Evolutionary conservation across 257 asterid genomes (phyloP).

Genomic region (Sherardia arvensis): DNA sequence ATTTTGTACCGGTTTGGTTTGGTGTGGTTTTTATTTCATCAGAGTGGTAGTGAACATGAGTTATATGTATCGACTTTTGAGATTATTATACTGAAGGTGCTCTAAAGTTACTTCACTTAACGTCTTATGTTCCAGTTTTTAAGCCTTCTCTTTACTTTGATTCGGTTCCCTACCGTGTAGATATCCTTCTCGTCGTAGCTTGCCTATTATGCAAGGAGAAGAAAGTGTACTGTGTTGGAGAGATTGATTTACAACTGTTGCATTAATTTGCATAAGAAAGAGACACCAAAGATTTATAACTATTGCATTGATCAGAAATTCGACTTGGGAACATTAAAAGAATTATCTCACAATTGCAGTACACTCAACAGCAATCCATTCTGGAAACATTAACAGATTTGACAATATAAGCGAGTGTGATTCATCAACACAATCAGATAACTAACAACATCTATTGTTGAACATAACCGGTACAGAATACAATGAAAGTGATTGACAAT

Average conservation of each 20-base stretch:
- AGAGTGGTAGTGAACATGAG: background rate
- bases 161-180: too few species aligned
- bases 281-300: background rate
- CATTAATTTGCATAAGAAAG: background rate
- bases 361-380: background rate
- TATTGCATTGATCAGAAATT: too few species aligned
- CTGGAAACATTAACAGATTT: background rate
- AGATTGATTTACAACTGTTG: background rate
- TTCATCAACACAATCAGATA: background rate
- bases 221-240: too few species aligned
- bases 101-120: background rate
- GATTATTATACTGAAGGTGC: background rate
- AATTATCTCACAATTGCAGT: background rate
- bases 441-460: background rate
- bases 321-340: too few species aligned
- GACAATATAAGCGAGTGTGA: background rate
- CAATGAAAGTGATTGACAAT: background rate
- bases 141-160: background rate
- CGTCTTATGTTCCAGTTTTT: background rate
- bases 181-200: too few species aligned
- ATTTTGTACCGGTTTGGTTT: conserved; percentile 2
- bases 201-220: too few species aligned
- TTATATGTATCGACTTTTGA: background rate
- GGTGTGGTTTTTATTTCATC: conserved; percentile 2
- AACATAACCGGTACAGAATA: conserved; percentile 4